Percentiles rank a stretch among this genome's conserved stretches.
These are phyloP conservation scores for Inga leiocalycina DNA, from an alignment of 306 rosid genomes.

Conservation along the genomic window DNA sequence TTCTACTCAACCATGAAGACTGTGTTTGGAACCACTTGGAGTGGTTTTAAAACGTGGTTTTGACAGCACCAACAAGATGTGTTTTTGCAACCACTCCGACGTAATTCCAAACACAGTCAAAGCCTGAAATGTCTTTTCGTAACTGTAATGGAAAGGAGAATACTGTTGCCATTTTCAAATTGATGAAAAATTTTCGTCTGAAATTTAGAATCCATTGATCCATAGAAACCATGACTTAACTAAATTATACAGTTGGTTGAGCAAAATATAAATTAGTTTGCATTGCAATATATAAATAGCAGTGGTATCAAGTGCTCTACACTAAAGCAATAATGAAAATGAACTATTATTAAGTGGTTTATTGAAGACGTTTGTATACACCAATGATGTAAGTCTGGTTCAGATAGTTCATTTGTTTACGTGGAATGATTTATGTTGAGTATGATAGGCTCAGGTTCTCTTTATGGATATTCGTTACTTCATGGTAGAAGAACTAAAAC, in stretches of 20 bases:
- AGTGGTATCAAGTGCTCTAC: background rate
- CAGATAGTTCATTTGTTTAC: background rate
- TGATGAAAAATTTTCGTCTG: background rate
- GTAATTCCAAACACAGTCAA: background rate
- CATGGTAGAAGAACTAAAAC: conserved; percentile 2
- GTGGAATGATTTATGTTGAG: background rate
- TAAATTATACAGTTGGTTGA: background rate
- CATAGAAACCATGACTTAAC: background rate
- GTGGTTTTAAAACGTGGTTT: background rate
- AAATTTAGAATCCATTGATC: background rate
- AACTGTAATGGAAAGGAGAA: background rate
- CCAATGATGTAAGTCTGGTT: background rate
- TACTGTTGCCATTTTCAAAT: background rate
- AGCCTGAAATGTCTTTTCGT: background rate
- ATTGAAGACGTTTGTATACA: background rate
- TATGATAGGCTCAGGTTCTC: conserved; percentile 21
- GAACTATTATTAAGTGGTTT: background rate
- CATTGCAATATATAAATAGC: background rate
- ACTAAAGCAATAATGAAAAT: background rate
- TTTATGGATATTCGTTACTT: conserved; percentile 26
- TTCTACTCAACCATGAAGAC: background rate
- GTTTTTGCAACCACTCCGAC: background rate
- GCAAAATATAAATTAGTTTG: background rate
- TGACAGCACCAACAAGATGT: background rate
- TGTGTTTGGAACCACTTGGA: background rate